Evolutionary conservation across 2,329 filamentous ascomycete genomes (phyloP), one percentile per base, ranked within the genome.

Genomic region (Endoconidiophora polonica): DNA sequence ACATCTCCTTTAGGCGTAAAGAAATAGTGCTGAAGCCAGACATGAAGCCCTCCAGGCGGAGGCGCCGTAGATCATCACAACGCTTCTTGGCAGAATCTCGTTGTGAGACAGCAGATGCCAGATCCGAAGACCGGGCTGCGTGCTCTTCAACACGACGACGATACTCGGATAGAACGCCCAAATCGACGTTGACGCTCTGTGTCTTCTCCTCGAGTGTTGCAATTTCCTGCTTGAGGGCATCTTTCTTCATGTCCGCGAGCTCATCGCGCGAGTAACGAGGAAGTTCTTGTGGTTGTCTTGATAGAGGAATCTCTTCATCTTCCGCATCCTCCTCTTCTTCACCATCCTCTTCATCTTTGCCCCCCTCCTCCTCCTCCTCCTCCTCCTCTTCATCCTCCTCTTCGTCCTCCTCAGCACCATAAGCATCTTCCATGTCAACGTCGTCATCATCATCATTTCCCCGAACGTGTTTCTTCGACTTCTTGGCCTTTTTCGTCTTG

Each of bases 41-140:
- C 88, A 96, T 96, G 74, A 98, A 98, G 36, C 91, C 90, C 58
- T 95, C 90, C 5, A 96, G 72, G 26, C 91, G 85, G 46, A 94
- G 72, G 12, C 86, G 83, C 10, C 91, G 84, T 48, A 98, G 78
- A 57, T 95, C 87, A 59, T 96, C 90, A 58, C 88, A 87, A 6
- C 87, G 83, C 62, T 86, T 85, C 74, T 96, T 98, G 57, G 86
- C 87, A 1, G 77, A 68, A 61, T 98, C 93, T 49, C 91, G 85
- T 55, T 81, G 73, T 14, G 72, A 66, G 4, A 98, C 77, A 2
- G 90, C 86, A 47, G 76, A 73, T 48, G 83, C 81, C 16, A 98
- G 76, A 61, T 96, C 91, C 0, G 79, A 80, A n/a, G 83, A 86
- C 9, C 88, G 81, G 6, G 79, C 73, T 14, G 81, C 77, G 60